A percentile compares a stretch with the other conserved stretches of the same genome.
These are phyloP conservation scores for Colletotrichum sp. DNA, from an alignment of 2,329 filamentous ascomycete genomes.

Conservation along the genomic window DNA sequence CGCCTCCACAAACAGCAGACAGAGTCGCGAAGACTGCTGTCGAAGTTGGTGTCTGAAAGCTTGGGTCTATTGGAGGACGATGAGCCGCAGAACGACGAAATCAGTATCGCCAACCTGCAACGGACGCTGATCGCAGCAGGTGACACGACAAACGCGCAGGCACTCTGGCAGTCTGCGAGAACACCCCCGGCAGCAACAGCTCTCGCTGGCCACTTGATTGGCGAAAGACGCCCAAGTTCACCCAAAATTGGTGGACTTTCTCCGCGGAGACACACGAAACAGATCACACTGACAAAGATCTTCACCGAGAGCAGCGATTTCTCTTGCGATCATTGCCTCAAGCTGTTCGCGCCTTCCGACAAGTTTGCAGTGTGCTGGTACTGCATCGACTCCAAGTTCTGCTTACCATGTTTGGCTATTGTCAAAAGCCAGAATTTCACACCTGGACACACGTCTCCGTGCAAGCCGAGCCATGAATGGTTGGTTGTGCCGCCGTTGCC, in stretches of 20 bases:
- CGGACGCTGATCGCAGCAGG: conserved; percentile 41
- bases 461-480: conserved; percentile 39
- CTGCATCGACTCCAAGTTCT: conserved; percentile 43
- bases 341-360: conserved; percentile 33
- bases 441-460: conserved; percentile 29
- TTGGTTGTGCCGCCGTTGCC: conserved; percentile 40
- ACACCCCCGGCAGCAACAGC: conserved; percentile 31
- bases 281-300: conserved; percentile 28
- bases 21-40: conserved; percentile 33
- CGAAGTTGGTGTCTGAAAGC: conserved; percentile 38
- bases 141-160: conserved; percentile 38
- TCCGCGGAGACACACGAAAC: conserved; percentile 9
- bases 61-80: conserved; percentile 43
- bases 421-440: conserved; percentile 30
- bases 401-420: conserved; percentile 34
- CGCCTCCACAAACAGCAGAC: conserved; percentile 31
- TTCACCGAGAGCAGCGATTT: conserved; percentile 7
- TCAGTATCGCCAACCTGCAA: conserved; percentile 45
- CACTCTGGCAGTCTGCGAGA: conserved; percentile 44
- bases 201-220: conserved; percentile 28
- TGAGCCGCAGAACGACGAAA: conserved; percentile 46
- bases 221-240: conserved; percentile 11
- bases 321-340: conserved; percentile 41
- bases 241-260: conserved; percentile 11
- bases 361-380: conserved; percentile 39